phyloP scores from a whole-genome alignment of 345 rosid species.

The Populus pruinosa region DNA sequence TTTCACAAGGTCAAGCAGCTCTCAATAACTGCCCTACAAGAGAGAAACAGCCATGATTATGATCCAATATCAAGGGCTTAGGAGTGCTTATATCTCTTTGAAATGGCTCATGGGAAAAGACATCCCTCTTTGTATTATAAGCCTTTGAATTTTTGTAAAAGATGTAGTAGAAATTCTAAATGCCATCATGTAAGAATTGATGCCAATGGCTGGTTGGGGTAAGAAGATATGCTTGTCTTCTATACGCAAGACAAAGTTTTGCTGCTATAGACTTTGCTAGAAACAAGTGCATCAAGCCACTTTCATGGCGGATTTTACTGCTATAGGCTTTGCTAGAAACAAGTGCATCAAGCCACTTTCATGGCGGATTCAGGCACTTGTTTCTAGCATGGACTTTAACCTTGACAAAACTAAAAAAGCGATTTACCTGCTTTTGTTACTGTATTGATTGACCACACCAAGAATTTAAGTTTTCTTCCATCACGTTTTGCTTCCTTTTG shows the following conservation, averaged over 20 bases:
- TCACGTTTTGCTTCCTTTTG: no score
- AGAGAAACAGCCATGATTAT: conserved; percentile 15
- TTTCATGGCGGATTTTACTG: no score
- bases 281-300: no score
- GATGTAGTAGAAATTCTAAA: neutral
- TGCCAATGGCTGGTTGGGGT: neutral
- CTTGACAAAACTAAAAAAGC: no score
- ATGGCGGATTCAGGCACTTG: no score
- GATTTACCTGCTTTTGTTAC: no score
- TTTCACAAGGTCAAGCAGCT: conserved; percentile 13
- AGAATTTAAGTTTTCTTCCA: no score
- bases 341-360: no score
- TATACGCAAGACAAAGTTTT: neutral
- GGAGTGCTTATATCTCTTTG: conserved; percentile 1
- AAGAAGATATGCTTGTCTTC: neutral
- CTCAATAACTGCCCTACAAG: neutral
- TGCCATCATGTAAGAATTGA: neutral
- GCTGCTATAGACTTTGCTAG: neutral
- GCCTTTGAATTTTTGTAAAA: conserved; percentile 15
- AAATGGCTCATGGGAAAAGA: neutral
- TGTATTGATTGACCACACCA: no score
- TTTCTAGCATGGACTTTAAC: no score
- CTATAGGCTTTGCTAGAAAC: no score
- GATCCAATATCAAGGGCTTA: conserved; percentile 1
- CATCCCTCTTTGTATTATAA: neutral